These are phyloP conservation scores for Claviceps lovelessii DNA, from an alignment of 2,329 filamentous ascomycete species.

Conservation along the genomic window DNA sequence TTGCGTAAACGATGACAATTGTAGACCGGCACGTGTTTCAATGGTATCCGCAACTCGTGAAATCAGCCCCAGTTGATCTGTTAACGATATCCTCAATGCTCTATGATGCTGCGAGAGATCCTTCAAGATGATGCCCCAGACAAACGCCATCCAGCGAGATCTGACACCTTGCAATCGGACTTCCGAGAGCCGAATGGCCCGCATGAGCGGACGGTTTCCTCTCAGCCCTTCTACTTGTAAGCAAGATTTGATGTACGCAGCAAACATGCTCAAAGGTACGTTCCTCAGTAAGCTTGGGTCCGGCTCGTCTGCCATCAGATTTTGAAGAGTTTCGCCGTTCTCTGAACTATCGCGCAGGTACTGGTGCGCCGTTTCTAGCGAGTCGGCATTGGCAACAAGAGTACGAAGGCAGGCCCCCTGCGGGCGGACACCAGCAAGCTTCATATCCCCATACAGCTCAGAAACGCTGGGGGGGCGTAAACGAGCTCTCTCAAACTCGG, in stretches of 20 bases:
- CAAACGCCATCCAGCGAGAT: slow-evolving; percentile 15
- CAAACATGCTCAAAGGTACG: slow-evolving; percentile 25
- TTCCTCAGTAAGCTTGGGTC: slow-evolving; percentile 11
- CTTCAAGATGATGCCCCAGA: slow-evolving; percentile 23
- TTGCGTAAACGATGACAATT: slow-evolving; percentile 9
- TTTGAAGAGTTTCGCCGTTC: slow-evolving; percentile 3
- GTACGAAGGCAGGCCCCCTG: slow-evolving; percentile 36
- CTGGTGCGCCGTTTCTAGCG: slow-evolving; percentile 29
- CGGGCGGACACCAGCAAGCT: slow-evolving; percentile 31
- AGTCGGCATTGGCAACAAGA: slow-evolving; percentile 38
- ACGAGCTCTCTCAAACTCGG: slow-evolving; percentile 50
- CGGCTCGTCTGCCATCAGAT: slow-evolving; percentile 12
- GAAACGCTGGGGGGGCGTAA: slow-evolving; percentile 43
- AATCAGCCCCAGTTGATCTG: slow-evolving; percentile 18
- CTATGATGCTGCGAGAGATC: slow-evolving; percentile 17
- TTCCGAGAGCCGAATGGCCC: slow-evolving; percentile 18
- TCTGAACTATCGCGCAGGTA: slow-evolving; percentile 34
- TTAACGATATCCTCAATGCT: slow-evolving; percentile 14
- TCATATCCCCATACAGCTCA: slow-evolving; percentile 47
- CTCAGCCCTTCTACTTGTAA: slow-evolving; percentile 10
- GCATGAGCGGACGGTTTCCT: slow-evolving; percentile 14
- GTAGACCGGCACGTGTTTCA: slow-evolving; percentile 12
- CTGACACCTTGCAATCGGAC: slow-evolving; percentile 11
- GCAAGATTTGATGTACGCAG: slow-evolving; percentile 31
- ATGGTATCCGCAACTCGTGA: slow-evolving; percentile 16